Base-by-base conservation (phyloP, 2,329 filamentous ascomycete species). In the Tricladium varicosporioides region DNA sequence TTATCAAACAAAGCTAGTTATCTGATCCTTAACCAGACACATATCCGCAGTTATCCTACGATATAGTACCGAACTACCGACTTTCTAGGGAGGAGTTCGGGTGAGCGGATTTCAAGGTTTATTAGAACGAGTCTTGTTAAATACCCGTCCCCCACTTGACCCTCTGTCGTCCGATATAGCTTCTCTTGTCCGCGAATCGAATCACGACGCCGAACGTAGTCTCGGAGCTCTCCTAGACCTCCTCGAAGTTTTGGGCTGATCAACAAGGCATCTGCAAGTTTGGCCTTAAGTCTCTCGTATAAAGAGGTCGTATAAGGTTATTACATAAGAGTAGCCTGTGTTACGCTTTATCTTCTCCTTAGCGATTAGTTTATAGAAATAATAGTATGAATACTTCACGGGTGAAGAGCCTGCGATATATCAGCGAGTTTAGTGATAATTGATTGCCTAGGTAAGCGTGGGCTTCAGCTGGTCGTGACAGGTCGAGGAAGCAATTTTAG, bases 121-220 rank as follows among this genome's bases (percentile, higher is more conserved):
- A 33, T 36, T n/a, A 54, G 27, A 48, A 51, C 36, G 22, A 52
- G 48, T 43, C 31, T 48, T 48, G 13, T 57, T 15, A 46, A 45
- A 44, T 40, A 5, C 33, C 44, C n/a, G 19, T 43, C 45, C 5
- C 18, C 33, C 33, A 48, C 31, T 19, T 2, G 11, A 53, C 19
- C 19, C 54, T 53, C 50, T 46, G 15, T 53, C 36, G 19, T 16
- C 15, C 44, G 33, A 36, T 7, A 13, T 36, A 36, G 32, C 42
- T 45, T 45, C 50, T 49, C 54, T 57, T 52, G 2, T 31, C 46
- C 31, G 43, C 54, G 57, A 49, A 48, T 48, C 15, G 5, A 46
- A 53, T 61, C 57, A 44, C 59, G 53, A 60, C 54, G 52, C 47
- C 48, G 32, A 60, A 61, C 11, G 22, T 61, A 16, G 18, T 52